Evolutionary conservation across 257 asterid genomes (phyloP).

Genomic region (Jaltomata sinuosa): DNA sequence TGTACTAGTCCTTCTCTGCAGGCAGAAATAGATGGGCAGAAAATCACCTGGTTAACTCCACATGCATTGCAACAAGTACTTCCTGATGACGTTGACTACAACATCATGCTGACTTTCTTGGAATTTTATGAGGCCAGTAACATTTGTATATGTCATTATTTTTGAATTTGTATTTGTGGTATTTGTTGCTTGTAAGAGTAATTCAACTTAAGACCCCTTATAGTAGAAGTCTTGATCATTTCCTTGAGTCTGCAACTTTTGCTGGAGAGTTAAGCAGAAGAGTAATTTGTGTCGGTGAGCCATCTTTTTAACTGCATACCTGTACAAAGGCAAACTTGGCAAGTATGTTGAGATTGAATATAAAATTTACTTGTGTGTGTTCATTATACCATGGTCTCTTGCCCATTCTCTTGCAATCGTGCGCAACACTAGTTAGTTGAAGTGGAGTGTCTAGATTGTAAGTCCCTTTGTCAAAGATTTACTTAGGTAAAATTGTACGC

Average conservation of each 20-base stretch:
- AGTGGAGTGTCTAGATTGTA: background rate
- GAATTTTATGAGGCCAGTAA: conserved; percentile 81
- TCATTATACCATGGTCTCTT: background rate
- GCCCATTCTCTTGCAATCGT: background rate
- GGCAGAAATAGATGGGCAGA: conserved; percentile 97
- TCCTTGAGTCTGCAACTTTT: background rate
- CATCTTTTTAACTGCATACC: background rate
- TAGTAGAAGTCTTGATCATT: background rate
- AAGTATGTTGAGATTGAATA: background rate
- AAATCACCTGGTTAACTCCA: conserved; percentile 93
- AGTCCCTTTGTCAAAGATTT: background rate
- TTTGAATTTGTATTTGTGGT: background rate
- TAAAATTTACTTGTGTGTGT: background rate
- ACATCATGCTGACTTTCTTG: conserved; percentile 80
- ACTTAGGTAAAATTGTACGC: background rate
- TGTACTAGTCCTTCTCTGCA: conserved; percentile 9
- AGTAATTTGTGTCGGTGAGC: background rate
- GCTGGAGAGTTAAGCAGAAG: background rate
- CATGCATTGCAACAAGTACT: conserved; percentile 96
- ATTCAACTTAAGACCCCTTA: background rate
- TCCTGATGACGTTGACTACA: conserved; percentile 79
- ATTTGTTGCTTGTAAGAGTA: background rate
- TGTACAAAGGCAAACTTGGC: background rate
- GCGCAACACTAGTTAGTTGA: background rate
- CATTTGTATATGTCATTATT: background rate